Base-by-base conservation (phyloP, 371 early-diverging fungal genomes). In the Rhizomucor pusillus region DNA sequence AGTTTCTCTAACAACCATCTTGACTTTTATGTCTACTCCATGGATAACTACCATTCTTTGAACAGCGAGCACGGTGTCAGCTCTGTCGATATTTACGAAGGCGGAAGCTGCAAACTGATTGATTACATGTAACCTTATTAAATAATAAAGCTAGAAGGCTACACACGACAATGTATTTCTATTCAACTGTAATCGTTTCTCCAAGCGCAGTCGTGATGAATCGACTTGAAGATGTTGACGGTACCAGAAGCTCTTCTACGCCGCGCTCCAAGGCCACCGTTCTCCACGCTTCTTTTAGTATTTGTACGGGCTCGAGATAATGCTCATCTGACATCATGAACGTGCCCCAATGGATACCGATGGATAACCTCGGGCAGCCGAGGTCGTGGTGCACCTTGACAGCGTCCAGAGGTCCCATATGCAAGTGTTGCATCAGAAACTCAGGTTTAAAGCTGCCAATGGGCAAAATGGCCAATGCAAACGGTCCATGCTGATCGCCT, bases 291-390 rank as follows among this genome's bases (percentile, higher is more conserved):
- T 25, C 45, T 12, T 56, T 66, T 40, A 86, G 56, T 24, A 73
- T 56, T 25, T 63, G 46, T 5, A 82, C 83, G 40, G 90, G 89
- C 43, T 86, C 88, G 52, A 81, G 52, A 52, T 82, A 79, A 51
- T 80, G 75, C 62, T 90, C 90, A 55, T 81, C 81, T 12, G 88
- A 85, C 77, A 91, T 77, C 63, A 66, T 63, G 24, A 77, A 77
- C 0, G 77, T 77, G 10, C 78, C 71, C 83, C 83, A 85, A 58
- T 82, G 83, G 22, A 85, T 80, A 16, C 86, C 83, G 13, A 85
- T 56, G 0, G 81, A 75, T 45, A 77, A 19, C 18, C 56, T 56
- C 5, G 69, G 68, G 14, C 60, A 63, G 13, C 69, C 55, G 34
- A 82, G 65, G 52, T 80, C 82, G 13, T 59, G 29, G 59, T 85